These are phyloP conservation scores for Phialocephala subalpina DNA, from an alignment of 2,329 filamentous ascomycete genomes.

Conservation along the genomic window DNA sequence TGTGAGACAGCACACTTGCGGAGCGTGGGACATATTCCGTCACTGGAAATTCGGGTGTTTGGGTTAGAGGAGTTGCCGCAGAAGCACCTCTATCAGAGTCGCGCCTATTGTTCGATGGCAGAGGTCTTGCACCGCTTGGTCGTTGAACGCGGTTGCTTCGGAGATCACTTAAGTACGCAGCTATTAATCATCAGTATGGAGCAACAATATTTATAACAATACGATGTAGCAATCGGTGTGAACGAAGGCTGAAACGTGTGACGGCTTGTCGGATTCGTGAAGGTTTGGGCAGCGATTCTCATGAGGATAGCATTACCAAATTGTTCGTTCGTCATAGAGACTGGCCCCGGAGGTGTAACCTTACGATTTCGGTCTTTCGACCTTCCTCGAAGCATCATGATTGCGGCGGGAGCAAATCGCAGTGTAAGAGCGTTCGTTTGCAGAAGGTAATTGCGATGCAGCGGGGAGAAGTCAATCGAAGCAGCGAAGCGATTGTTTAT, in stretches of 20 bases:
- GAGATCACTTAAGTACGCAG: constrained; percentile 74
- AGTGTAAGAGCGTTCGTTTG: not conserved
- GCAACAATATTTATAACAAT: not conserved
- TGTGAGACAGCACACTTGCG: constrained; percentile 39
- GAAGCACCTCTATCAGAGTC: constrained; percentile 50
- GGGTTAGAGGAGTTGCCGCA: constrained; percentile 18
- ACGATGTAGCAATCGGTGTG: constrained; percentile 20
- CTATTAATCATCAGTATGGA: constrained; percentile 51
- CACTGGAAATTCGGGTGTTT: constrained; percentile 28
- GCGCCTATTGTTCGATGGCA: constrained; percentile 51
- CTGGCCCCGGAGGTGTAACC: constrained; percentile 66
- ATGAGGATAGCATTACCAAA: constrained; percentile 57
- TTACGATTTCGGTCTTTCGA: constrained; percentile 53
- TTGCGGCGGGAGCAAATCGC: constrained; percentile 1
- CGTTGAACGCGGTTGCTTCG: constrained; percentile 72
- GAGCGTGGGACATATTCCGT: constrained; percentile 37
- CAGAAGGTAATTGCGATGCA: not conserved
- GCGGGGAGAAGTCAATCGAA: constrained; percentile 2
- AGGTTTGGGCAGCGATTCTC: constrained; percentile 32
- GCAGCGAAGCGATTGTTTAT: constrained; percentile 19
- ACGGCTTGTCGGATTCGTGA: not conserved
- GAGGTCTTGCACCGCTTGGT: constrained; percentile 75
- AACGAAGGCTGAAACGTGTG: not conserved
- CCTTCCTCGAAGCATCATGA: constrained; percentile 42
- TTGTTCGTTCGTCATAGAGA: constrained; percentile 73